Base-by-base conservation (phyloP, 345 rosid species). In the Raphanus raphanistrum region DNA sequence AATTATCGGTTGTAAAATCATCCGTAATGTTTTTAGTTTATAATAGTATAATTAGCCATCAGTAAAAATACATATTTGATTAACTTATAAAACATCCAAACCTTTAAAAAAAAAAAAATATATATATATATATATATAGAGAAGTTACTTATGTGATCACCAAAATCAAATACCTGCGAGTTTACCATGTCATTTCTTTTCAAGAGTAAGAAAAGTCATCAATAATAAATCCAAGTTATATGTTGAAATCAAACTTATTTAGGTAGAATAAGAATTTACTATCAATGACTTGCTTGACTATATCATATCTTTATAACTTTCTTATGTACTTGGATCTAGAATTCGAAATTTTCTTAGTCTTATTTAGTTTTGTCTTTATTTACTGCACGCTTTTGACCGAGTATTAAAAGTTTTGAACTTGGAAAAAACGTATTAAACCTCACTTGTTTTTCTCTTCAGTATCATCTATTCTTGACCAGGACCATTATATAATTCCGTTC, bases 351-450 rank as follows among this genome's bases (percentile, higher is more conserved):
- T 25, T 16, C 8, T 58, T 59, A 8, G 52, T 59, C 8, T 29
- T 54, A 4, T 62, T 4, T 9, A 10, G 3, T 36, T 65, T 41
- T 58, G 1, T 36, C 4, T 25, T 58, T 33, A 11, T 55, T 55
- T 59, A 5, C n/a, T 26, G 75, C 55, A 26, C 36, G 21, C 27
- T 71, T 71, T 58, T 71, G 50, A 70, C 74, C 45, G 12, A 38
- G 45, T 9, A 38, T 10, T 4, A 38, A 38, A 10, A 10, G 45
- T 70, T 70, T 55, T 70, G 13, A 21, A 26, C 5, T 59, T 36
- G 4, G 8, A 16, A 43, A 36, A 71, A 38, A 5, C 29, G 28
- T 7, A 70, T 33, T 12, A n/a, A 59, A 58, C 15, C 15, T 41
- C 28, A 5, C 15, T 68, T 38, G 25, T 17, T 36, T 36, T n/a